These are phyloP conservation scores for Huntiella moniliformis DNA, from an alignment of 2,329 filamentous ascomycete species.

Conservation along the genomic window DNA sequence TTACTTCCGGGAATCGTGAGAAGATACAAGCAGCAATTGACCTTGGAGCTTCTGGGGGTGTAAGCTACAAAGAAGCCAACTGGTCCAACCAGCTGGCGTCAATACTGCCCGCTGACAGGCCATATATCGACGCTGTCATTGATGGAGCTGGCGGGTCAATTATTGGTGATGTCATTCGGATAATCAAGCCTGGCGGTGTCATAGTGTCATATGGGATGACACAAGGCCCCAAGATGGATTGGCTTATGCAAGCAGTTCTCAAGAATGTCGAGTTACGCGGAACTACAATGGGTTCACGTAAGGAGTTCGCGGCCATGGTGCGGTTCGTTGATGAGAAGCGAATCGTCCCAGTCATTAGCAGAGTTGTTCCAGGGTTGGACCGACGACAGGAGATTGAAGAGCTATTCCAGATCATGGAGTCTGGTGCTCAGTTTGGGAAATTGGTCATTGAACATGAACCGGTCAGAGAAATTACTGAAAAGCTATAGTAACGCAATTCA, in stretches of 20 bases:
- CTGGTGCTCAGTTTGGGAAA: constrained; percentile 78
- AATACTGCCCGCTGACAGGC: constrained; percentile 44
- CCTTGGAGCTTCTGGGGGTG: constrained; percentile 65
- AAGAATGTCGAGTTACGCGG: constrained; percentile 75
- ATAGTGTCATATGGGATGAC: constrained; percentile 89
- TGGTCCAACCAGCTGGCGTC: constrained; percentile 63
- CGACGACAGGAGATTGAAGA: constrained; percentile 62
- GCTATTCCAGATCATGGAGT: constrained; percentile 76
- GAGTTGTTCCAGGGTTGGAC: constrained; percentile 52
- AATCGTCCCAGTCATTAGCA: constrained; percentile 60
- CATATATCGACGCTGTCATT: constrained; percentile 63
- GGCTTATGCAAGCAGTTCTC: constrained; percentile 64
- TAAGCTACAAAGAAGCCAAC: constrained; percentile 55
- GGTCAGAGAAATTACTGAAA: constrained; percentile 19
- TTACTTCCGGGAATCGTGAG: constrained; percentile 53
- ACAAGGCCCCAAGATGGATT: constrained; percentile 64
- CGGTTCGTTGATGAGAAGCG: constrained; percentile 56
- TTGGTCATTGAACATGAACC: constrained; percentile 56
- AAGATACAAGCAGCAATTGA: constrained; percentile 56
- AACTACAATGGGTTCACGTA: constrained; percentile 76
- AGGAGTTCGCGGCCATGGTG: constrained; percentile 84
- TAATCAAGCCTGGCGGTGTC: constrained; percentile 70
- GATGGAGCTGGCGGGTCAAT: constrained; percentile 84
- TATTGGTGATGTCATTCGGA: constrained; percentile 43
- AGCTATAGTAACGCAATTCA: constrained; percentile 19